phyloP scores from a whole-genome alignment of 768 basidiomycete species.

The Lepiota brunneoincarnata region DNA sequence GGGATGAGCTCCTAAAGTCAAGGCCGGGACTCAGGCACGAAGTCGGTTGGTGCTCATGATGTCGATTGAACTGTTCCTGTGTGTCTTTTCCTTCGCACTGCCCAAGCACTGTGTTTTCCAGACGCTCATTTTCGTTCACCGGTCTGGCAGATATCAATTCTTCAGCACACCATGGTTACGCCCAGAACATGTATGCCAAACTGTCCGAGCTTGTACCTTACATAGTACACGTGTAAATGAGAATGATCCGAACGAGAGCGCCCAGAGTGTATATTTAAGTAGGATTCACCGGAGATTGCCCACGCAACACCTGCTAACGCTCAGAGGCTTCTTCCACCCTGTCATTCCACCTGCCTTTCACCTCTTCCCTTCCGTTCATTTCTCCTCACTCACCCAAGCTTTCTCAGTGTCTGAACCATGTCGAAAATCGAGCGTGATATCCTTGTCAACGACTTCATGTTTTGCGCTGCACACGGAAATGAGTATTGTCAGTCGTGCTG shows the following conservation, averaged over 20 bases:
- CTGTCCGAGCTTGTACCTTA: too few species aligned
- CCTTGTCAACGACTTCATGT: constrained; percentile 30
- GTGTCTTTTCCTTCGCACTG: too few species aligned
- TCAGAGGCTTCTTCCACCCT: not conserved
- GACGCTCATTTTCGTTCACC: too few species aligned
- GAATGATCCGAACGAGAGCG: constrained; percentile 1
- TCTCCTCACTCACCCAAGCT: not conserved
- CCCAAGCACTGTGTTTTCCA: too few species aligned
- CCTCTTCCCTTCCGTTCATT: not conserved
- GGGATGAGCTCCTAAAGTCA: not conserved
- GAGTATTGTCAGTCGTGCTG: constrained; percentile 28
- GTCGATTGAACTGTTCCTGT: not conserved
- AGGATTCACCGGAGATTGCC: not conserved
- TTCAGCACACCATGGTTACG: too few species aligned
- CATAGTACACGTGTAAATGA: not conserved
- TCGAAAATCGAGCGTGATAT: constrained; percentile 17
- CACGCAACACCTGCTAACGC: not conserved
- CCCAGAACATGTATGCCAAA: too few species aligned
- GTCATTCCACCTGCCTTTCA: not conserved
- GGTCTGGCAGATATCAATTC: too few species aligned
- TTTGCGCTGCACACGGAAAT: constrained; percentile 30
- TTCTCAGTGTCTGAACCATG: not conserved
- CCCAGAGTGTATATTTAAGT: constrained; percentile 3
- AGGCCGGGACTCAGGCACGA: not conserved
- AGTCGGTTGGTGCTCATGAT: not conserved